Evolutionary conservation across 2,329 filamentous ascomycete genomes (phyloP).

Genomic region (Pleoardoris graminearum): DNA sequence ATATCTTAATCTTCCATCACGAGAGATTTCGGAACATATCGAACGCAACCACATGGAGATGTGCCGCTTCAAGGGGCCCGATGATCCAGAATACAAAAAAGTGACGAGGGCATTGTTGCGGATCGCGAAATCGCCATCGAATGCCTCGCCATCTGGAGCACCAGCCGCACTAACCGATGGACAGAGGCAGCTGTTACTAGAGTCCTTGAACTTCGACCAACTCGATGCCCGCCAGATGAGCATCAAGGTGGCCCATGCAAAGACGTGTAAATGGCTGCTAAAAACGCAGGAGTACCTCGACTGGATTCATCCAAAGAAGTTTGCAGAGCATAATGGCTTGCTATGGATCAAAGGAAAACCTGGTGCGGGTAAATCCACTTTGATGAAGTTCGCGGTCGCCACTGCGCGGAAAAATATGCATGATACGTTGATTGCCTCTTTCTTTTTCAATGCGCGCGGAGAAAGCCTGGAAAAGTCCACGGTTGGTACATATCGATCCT

Average conservation of each 20-base stretch:
- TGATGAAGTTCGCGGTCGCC: conserved; percentile 7
- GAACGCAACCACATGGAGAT: conserved; percentile 30
- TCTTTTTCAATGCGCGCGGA: conserved; percentile 23
- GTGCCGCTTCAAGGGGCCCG: conserved; percentile 23
- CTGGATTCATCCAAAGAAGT: conserved; percentile 41
- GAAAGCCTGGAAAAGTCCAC: conserved; percentile 14
- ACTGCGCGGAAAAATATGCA: conserved; percentile 1
- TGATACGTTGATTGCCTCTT: conserved; percentile 8
- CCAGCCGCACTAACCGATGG: too few species aligned
- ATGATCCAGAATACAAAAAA: conserved; percentile 20
- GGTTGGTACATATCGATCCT: conserved; percentile 20
- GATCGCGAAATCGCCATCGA: neutral
- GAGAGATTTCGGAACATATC: conserved; percentile 42
- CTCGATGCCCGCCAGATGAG: conserved; percentile 40
- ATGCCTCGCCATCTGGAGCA: too few species aligned
- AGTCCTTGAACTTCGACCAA: conserved; percentile 42
- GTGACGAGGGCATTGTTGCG: conserved; percentile 7
- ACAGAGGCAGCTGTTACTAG: conserved; percentile 19
- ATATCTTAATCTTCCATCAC: conserved; percentile 30
- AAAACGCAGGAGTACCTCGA: conserved; percentile 33
- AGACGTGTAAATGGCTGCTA: conserved; percentile 49
- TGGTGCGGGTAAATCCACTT: conserved; percentile 45
- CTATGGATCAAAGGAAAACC: conserved; percentile 50
- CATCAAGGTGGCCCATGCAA: conserved; percentile 41
- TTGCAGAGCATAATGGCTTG: conserved; percentile 42